Evolutionary conservation across 2,329 filamentous ascomycete species (phyloP).

Genomic region (Podosphaera leucotricha): DNA sequence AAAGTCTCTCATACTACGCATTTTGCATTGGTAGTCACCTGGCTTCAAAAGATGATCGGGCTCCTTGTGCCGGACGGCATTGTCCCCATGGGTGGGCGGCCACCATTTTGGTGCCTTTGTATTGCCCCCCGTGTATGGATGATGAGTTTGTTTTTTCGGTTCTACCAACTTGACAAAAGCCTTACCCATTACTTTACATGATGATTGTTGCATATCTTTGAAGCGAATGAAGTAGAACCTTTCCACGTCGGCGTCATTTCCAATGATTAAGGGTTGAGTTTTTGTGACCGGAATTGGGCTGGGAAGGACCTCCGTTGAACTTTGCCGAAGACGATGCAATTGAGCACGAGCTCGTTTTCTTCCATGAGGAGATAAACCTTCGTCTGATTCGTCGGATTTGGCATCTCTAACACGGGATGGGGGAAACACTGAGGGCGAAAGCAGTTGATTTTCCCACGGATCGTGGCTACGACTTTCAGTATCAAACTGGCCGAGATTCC

Average conservation of each 20-base stretch:
- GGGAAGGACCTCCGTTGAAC: constrained; percentile 6
- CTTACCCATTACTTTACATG: constrained; percentile 50
- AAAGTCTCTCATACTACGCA: not conserved
- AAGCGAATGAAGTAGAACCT: constrained; percentile 38
- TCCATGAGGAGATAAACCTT: constrained; percentile 5
- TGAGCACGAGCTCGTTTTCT: constrained; percentile 9
- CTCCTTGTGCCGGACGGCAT: constrained; percentile 42
- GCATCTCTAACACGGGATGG: not conserved
- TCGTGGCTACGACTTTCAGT: constrained; percentile 1
- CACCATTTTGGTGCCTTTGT: constrained; percentile 43
- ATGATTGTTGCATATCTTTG: constrained; percentile 43
- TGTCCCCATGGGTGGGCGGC: constrained; percentile 31
- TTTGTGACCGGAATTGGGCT: constrained; percentile 7
- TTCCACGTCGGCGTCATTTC: constrained; percentile 29
- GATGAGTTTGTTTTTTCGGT: constrained; percentile 53
- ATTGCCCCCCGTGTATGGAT: constrained; percentile 45
- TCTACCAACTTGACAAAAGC: constrained; percentile 54
- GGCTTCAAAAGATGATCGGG: constrained; percentile 49
- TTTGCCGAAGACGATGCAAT: constrained; percentile 2
- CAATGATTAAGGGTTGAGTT: constrained; percentile 23
- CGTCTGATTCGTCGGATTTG: constrained; percentile 10
- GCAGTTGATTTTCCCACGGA: not conserved
- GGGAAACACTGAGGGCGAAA: not conserved
- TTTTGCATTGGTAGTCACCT: constrained; percentile 21
- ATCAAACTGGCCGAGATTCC: constrained; percentile 5